These are phyloP conservation scores for Paramyrothecium roridum DNA, from an alignment of 2,329 filamentous ascomycete genomes.

Conservation along the genomic window DNA sequence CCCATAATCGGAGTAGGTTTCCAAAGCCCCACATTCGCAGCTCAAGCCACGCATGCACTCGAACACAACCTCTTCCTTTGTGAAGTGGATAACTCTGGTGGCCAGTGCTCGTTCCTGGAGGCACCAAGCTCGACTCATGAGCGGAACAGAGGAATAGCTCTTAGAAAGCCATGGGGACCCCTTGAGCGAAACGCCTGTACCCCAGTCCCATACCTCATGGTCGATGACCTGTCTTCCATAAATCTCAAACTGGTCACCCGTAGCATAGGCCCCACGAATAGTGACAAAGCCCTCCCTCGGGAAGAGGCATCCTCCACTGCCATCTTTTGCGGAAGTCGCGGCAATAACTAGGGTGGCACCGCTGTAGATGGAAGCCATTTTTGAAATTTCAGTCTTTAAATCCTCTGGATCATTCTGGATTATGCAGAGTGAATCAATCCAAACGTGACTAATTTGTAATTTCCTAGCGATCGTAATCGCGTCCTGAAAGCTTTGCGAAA, in stretches of 20 bases:
- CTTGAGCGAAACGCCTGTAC: no score
- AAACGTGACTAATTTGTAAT: conserved; percentile 16
- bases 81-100: conserved; percentile 22
- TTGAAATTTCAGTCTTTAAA: conserved; percentile 20
- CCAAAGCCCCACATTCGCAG: conserved; percentile 19
- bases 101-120: conserved; percentile 25
- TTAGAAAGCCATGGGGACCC: no score
- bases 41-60: conserved; percentile 16
- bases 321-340: conserved; percentile 14
- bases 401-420: conserved; percentile 19
- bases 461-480: conserved; percentile 11
- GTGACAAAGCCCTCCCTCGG: conserved; percentile 8
- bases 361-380: conserved; percentile 22
- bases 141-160: conserved; percentile 7
- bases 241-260: conserved; percentile 9
- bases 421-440: conserved; percentile 23
- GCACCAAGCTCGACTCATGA: conserved; percentile 22
- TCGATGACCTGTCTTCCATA: conserved; percentile 8
- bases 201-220: conserved; percentile 13
- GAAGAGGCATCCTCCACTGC: conserved; percentile 15
- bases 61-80: conserved; percentile 17
- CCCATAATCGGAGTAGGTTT: conserved; percentile 10
- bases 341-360: conserved; percentile 18
- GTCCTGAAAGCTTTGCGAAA: conserved; percentile 16
- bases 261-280: conserved; percentile 6